phyloP scores from a whole-genome alignment of 164 flowering plant species.

The Amborella trichopoda region DNA sequence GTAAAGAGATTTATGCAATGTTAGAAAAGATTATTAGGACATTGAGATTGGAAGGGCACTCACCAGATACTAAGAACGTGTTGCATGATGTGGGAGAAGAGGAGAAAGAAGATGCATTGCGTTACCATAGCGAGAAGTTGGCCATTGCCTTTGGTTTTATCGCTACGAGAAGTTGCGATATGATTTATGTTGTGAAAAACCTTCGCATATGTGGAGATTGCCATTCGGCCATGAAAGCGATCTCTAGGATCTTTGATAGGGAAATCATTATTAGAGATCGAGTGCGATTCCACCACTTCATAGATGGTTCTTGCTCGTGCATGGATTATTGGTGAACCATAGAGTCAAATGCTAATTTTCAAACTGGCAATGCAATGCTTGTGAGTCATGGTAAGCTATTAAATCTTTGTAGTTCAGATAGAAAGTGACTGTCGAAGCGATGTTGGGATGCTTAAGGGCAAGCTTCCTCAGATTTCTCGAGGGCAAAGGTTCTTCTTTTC shows the following conservation, averaged over 20 bases:
- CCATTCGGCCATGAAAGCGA: background rate
- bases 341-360: too few relatives aligned
- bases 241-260: background rate
- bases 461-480: too few relatives aligned
- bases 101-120: slow-evolving; percentile 9
- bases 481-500: too few relatives aligned
- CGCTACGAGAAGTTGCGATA: background rate
- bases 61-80: slow-evolving; percentile 5
- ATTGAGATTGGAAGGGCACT: slow-evolving; percentile 12
- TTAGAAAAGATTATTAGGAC: slow-evolving; percentile 4
- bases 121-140: slow-evolving; percentile 13
- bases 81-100: slow-evolving; percentile 12
- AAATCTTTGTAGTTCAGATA: too few relatives aligned
- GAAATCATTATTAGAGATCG: background rate
- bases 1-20: slow-evolving; percentile 10
- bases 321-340: slow-evolving; percentile 1
- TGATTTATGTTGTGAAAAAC: background rate
- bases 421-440: too few relatives aligned
- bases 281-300: slow-evolving; percentile 1
- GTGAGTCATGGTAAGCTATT: too few relatives aligned
- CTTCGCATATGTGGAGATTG: background rate
- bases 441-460: too few relatives aligned
- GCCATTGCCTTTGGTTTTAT: slow-evolving; percentile 17
- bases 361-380: too few relatives aligned
- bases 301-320: background rate